Evolutionary conservation across 2,329 filamentous ascomycete species (phyloP), one percentile per base, ranked within the genome.

Genomic region (Cadophora sp.): DNA sequence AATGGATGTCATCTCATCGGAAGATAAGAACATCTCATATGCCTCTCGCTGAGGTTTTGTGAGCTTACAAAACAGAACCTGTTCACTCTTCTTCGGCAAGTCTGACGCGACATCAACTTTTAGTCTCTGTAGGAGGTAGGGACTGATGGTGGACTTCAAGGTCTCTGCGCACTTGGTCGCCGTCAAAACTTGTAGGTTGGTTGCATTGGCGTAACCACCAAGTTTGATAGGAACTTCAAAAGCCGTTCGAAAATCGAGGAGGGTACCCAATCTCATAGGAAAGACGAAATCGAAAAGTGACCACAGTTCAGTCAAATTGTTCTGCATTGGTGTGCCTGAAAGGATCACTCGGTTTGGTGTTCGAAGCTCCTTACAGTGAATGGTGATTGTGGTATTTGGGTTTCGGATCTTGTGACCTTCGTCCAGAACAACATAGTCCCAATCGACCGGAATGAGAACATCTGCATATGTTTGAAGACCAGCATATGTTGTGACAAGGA

Each of bases 331-430:
- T 0, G 96, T 99, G 5, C 96, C 96, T 0, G 97, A 98, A 1
- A 99, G 83, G 68, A 99, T 98, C 71, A 98, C 86, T 26, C 97
- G 89, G 75, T 98, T 96, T 0, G 92, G 87, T 0, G 96, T 99
- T 40, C 92, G 90, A 12, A 99, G 82, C 79, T 97, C 93, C 78
- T 99, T 99, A 84, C 94, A 97, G 72, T 94, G 92, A 63, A 98
- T 92, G 0, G 97, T 97, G 71, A 99, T 96, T 7, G 92, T 91
- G 0, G 96, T 94, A 75, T 98, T 97, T 0, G 96, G 96, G 74
- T 99, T 99, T 48, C 96, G 91, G 74, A 99, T 99, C 79, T 97
- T 97, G 81, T 99, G 97, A 3, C 97, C 96, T 83, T 99, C 96
- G 69, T 99, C 96, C 5, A 99, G 86, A 12, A 98, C 92, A 12